Base-by-base conservation (phyloP, 78 protist species). In the Chrysochromulina parva region DNA sequence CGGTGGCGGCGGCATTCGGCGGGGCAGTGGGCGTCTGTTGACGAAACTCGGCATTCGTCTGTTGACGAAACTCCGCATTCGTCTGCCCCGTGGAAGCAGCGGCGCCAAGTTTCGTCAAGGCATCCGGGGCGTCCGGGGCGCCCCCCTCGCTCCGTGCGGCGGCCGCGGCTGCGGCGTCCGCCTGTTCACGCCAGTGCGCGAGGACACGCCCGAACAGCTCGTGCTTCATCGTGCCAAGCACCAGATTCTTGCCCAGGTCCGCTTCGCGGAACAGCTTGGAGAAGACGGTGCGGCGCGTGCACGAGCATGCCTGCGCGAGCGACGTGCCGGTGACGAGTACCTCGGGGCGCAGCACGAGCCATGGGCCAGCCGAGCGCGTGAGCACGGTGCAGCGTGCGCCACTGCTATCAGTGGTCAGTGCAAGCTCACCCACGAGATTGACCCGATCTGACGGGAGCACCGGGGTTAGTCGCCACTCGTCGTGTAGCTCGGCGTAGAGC, bases 321-420 rank as follows among this genome's bases (percentile, higher is more conserved):
- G 9, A n/a, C 13, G 82, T 74, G 82, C 82, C 82, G 57, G 82
- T 74, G n/a, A 74, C 14, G 57, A 48, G 13, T 24, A 55, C 22
- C 82, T 74, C 57, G 38, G 82, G 82, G 26, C 82, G 82, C 82
- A 74, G 55, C 57, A 74, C 55, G 57, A 74, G 82, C 82, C 38
- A 55, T 55, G 24, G 71, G 71, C 71, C 71, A 20, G n/a, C 24
- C 28, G 9, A 9, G n/a, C 71, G 9, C 28, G n/a, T 13, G 11
- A 74, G n/a, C 13, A 17, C 55, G 57, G 28, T 55, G 82, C 82
- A 74, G 26, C 14, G n/a, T 55, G 4, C 24, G 58, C 82, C 82
- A 55, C 82, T 48, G 82, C 82, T 55, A 17, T 48, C 6, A 38
- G 38, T 38, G 38, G 38, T 38, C 38, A 38, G 38, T 38, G 38